Conservation (phyloP, 805 yeast species). For the Yamadazyma nakazawae region DNA sequence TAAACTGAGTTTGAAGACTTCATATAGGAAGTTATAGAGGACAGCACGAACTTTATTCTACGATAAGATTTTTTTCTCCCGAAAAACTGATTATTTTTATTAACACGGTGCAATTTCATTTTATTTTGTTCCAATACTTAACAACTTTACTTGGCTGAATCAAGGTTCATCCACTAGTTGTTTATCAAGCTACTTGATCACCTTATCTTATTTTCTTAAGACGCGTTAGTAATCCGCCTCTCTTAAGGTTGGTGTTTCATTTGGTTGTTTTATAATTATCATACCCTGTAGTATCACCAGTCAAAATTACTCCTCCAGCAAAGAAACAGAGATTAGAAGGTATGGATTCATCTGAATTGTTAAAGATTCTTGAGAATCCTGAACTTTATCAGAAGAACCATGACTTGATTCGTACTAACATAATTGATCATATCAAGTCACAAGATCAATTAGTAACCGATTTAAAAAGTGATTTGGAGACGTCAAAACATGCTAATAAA, state of each 20-base stretch:
- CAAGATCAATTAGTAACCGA: conserved; percentile 29
- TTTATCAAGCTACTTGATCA: neutral
- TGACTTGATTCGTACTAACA: conserved; percentile 28
- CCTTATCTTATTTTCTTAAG: neutral
- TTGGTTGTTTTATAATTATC: neutral
- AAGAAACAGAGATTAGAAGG: conserved; percentile 16
- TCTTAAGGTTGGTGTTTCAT: conserved; percentile 1
- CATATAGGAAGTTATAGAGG: no score
- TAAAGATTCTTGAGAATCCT: conserved; percentile 40
- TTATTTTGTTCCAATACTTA: neutral
- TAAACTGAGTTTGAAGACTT: neutral
- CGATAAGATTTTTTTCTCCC: neutral
- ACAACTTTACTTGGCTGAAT: neutral
- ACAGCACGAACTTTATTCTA: neutral
- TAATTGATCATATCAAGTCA: conserved; percentile 24
- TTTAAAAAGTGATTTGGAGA: conserved; percentile 30
- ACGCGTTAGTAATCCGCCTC: neutral
- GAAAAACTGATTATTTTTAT: neutral
- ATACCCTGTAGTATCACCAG: conserved; percentile 4
- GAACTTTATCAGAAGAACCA: conserved; percentile 26
- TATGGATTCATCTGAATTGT: conserved; percentile 32
- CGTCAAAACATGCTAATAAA: conserved; percentile 53
- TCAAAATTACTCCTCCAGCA: conserved; percentile 17
- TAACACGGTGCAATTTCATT: neutral
- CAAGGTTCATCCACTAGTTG: neutral